Conservation (phyloP, 2,329 filamentous ascomycete genomes). For the Colletotrichum siamense region DNA sequence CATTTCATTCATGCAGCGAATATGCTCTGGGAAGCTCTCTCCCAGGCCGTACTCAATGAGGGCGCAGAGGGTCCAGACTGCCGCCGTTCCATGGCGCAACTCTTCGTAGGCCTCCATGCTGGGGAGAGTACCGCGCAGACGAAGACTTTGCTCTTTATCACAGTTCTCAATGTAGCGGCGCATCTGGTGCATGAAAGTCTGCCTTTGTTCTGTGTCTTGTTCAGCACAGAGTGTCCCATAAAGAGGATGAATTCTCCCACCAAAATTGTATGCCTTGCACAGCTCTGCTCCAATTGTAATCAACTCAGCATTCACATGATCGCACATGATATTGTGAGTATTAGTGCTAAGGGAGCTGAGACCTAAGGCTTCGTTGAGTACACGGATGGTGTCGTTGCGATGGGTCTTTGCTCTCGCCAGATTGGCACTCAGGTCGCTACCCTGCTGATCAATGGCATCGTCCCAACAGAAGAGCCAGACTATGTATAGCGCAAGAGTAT, state of each 20-base stretch:
- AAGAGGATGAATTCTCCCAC: neutral
- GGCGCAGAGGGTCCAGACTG: constrained; percentile 28
- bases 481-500: constrained; percentile 28
- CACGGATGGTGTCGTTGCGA: constrained; percentile 27
- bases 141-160: constrained; percentile 30
- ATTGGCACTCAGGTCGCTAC: constrained; percentile 29
- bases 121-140: constrained; percentile 28
- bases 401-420: constrained; percentile 29
- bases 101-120: constrained; percentile 32
- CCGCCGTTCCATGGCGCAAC: constrained; percentile 32
- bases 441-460: constrained; percentile 35
- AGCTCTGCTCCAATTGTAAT: constrained; percentile 25
- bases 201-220: neutral
- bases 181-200: constrained; percentile 24
- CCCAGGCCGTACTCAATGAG: constrained; percentile 28
- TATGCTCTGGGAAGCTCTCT: constrained; percentile 1
- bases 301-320: constrained; percentile 30
- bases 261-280: neutral
- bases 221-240: neutral
- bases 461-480: constrained; percentile 39
- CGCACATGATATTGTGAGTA: neutral
- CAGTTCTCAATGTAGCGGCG: constrained; percentile 29
- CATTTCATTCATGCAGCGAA: constrained; percentile 2
- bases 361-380: constrained; percentile 24
- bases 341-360: neutral